phyloP scores from a whole-genome alignment of 2,329 filamentous ascomycete genomes.

The Aspergillus sp. region DNA sequence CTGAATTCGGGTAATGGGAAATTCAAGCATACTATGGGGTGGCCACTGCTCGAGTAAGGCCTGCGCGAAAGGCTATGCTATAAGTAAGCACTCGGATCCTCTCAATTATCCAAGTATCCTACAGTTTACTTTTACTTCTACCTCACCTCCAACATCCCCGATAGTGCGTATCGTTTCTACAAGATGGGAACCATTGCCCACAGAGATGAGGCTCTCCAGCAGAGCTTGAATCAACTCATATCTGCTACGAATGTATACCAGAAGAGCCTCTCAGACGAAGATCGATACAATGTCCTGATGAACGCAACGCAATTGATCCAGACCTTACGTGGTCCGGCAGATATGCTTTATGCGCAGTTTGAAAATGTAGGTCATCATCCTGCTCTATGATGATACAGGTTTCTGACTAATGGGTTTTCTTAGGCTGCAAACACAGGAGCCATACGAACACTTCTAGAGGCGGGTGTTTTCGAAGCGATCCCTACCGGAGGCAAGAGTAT shows the following conservation, averaged over 20 bases:
- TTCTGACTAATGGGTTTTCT: neutral
- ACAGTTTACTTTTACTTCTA: neutral
- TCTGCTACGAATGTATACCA: neutral
- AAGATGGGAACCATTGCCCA: neutral
- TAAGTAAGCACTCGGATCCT: neutral
- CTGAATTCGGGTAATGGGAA: no score
- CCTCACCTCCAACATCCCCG: neutral
- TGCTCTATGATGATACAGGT: neutral
- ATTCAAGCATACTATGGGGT: no score
- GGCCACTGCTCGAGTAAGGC: neutral
- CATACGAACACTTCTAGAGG: constrained; percentile 22
- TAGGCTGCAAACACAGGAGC: constrained; percentile 25
- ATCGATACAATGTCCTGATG: neutral
- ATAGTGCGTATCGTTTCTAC: no score
- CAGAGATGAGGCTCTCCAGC: neutral
- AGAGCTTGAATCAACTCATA: neutral
- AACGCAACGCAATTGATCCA: neutral
- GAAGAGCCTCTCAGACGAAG: neutral
- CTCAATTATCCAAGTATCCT: neutral
- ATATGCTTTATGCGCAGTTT: neutral
- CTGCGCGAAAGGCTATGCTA: neutral
- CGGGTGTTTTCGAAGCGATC: constrained; percentile 25
- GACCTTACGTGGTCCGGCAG: neutral
- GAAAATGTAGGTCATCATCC: neutral
- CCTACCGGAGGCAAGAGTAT: constrained; percentile 20